Base-by-base conservation (phyloP, 345 rosid genomes). In the Lepidium africanum region DNA sequence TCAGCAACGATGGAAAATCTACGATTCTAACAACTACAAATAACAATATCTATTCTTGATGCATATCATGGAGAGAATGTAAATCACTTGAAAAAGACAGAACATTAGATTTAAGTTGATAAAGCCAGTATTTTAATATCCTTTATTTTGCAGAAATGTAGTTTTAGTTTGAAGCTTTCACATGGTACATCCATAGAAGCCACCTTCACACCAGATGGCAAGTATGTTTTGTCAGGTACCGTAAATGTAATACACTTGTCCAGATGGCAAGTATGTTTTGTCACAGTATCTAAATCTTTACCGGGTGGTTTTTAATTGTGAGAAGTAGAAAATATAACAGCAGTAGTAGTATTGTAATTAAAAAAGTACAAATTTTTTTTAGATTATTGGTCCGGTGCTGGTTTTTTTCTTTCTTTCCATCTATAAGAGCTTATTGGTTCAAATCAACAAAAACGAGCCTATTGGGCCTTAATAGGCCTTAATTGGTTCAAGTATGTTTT, bases 31-130 rank as follows among this genome's bases (percentile, higher is more conserved):
- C 96, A 12, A 94, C 96, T 9, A 83, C 96, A 58, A 87, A 81
- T 76, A 87, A 89, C 85, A 85, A 82, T 59, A 69, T 91, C 21
- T 49, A 91, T 91, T 58, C 96, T 94, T 41, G 99, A 91, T 74
- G 97, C 99, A 61, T 94, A 85, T 82, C 85, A 74, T 21, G 99
- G 97, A 77, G 97, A 91, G 65, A 91, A 94, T 97, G 96, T 94
- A 59, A 63, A 35, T 45, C 30, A 16, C 33, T 39, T 39, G 54
- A 33, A 23, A 32, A 54, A 58, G 27, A 42, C 58, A 47, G 5
- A 53, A 40, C 5, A 40, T n/a, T 39, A 55, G 30, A 33, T 59
- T 25, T 3, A 3, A 25, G 41, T 7, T 62, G 48, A 51, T 68
- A 62, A 56, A 35, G 33, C 55, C 5, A 42, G 57, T 42, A 32